phyloP scores from a whole-genome alignment of 106 monocot species.

The Dendrobium nobile region DNA sequence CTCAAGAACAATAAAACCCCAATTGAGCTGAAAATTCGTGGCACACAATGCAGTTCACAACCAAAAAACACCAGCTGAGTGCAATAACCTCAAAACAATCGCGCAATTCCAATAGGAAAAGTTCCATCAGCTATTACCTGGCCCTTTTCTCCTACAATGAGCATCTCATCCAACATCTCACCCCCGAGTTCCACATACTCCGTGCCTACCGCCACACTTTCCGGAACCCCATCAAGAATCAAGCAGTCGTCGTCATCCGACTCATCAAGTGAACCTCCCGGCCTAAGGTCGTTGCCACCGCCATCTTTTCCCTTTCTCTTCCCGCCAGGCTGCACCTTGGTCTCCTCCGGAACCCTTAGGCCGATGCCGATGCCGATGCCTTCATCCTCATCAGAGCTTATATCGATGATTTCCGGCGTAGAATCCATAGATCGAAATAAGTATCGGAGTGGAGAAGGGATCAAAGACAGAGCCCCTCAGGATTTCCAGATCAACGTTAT shows the following conservation, averaged over 20 bases:
- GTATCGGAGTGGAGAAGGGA: neutral
- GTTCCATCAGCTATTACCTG: neutral
- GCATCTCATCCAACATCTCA: constrained; percentile 11
- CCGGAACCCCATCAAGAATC: neutral
- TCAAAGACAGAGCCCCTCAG: neutral
- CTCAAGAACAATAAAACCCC: neutral
- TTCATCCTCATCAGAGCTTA: constrained; percentile 5
- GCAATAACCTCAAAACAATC: neutral
- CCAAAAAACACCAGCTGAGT: neutral
- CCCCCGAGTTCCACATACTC: constrained; percentile 2
- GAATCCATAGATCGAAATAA: neutral
- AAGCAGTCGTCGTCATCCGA: constrained; percentile 5
- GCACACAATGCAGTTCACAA: neutral
- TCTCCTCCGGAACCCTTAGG: neutral
- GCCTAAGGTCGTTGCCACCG: neutral
- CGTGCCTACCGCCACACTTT: neutral
- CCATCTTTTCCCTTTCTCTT: neutral
- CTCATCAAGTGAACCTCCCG: neutral
- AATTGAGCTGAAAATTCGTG: neutral
- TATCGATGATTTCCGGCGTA: neutral
- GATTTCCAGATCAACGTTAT: neutral
- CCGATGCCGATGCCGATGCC: too few species aligned
- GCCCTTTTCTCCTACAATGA: constrained; percentile 10
- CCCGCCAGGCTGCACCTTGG: neutral
- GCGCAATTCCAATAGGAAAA: neutral